Base-by-base conservation (phyloP, 441 rosid species). In the Macaranga tanarius region DNA sequence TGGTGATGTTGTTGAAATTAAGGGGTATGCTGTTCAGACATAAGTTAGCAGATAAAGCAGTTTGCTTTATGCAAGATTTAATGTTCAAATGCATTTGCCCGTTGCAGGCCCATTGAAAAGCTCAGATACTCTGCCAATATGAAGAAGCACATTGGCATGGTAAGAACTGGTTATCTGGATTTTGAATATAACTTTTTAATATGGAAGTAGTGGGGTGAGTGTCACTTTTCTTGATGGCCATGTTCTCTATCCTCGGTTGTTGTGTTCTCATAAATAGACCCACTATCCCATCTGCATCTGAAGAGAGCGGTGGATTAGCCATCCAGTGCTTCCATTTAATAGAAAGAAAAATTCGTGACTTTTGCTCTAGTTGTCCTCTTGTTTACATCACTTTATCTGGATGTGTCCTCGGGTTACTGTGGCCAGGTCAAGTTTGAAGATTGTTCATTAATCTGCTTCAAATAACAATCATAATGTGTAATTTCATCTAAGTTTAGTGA, bases 71-170 rank as follows among this genome's bases (percentile, higher is more conserved):
- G 3, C 47, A 12, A n/a, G 64, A 17, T 72, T 69, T 67, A 48
- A 65, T 69, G 50, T 42, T 67, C 54, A 76, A 71, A 34, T 75
- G 62, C 42, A 47, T 72, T 73, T 74, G 47, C 77, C 83, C 78
- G 61, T 71, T 90, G 82, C 89, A 95, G 99, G 83, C 99, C 99
- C 63, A 78, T 91, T 83, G 97, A 92, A 74, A 95, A 91, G 87
- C 84, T 95, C 73, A 90, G 87, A 77, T 95, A 91, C 77, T 86
- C 88, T 63, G 91, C 99, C 72, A 95, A 95, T 79, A 92, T 91
- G 99, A 95, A 91, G 92, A 95, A 91, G 79, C 86, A 86, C 79
- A 90, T 92, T 28, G 99, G 97, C 85, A 92, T 95, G 97, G 99
- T 95, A 84, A 75, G 85, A 65, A 63, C 79, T 77, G 71, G 22